Base-by-base conservation (phyloP, 139 green algal species). In the Picochlorum sp. region DNA sequence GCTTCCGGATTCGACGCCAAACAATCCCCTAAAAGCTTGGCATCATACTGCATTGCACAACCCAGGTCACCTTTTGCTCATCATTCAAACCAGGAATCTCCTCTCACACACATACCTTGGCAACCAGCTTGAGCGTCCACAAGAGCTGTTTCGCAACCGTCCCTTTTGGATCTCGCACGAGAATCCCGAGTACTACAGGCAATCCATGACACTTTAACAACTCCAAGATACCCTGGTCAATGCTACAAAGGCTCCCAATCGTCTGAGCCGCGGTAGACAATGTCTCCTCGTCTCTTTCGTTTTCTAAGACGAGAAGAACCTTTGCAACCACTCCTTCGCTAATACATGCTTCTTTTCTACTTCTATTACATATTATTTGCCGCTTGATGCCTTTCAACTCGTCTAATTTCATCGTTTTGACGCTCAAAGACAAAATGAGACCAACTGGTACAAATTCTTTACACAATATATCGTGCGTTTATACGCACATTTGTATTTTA, bases 401-500 rank as follows among this genome's bases (percentile, higher is more conserved):
- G 47, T 54, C 18, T 54, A 54, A 54, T 21, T 21, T 54, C 47
- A 54, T 21, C 47, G 16, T 21, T 54, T 54, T 18, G 11, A 54
- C 16, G 47, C 34, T 41, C 8, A 41, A 41, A 41, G 34, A 37
- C 55, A 49, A 65, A 64, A 78, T 7, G 15, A 18, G 41, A 67
- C 67, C 15, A 58, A 62, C 52, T 83, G 64, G 37, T 76, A 76
- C 76, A 75, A 83, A 10, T 71, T 41, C 34, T 41, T 41, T 41
- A 41, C 34, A 41, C 7, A 8, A 41, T 9, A 41, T 28, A 14
- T 9, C 8, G 34, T 41, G 8, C 8, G 8, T 41, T 9, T 41
- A 41, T 41, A 41, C 34, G 7, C 34, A 11, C 34, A 41, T 41
- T 4, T 41, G 8, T 41, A 41, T 41, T 41, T 54, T 21, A 54